These are phyloP conservation scores for Circinella minor DNA, from an alignment of 371 early-diverging fungal species.

Conservation along the genomic window DNA sequence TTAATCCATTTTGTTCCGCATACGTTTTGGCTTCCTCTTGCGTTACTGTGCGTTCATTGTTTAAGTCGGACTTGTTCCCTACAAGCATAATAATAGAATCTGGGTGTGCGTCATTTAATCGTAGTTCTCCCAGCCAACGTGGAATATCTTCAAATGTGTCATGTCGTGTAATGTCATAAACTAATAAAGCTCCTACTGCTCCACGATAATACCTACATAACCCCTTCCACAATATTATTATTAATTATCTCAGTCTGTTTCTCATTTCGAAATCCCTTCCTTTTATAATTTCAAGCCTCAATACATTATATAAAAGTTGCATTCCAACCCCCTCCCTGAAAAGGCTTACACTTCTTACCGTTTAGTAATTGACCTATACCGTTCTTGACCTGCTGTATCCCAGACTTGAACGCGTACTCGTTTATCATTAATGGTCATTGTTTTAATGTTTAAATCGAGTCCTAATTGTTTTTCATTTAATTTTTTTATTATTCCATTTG, in stretches of 20 bases:
- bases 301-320: too few relatives aligned
- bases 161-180: constrained; percentile 92
- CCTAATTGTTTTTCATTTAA: constrained; percentile 22
- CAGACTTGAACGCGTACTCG: constrained; percentile 84
- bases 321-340: not conserved
- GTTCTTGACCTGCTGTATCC: constrained; percentile 89
- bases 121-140: constrained; percentile 98
- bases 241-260: not conserved
- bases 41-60: constrained; percentile 78
- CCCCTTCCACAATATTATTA: not conserved
- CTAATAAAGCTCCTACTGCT: constrained; percentile 41
- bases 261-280: constrained; percentile 13
- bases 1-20: constrained; percentile 81
- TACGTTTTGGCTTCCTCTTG: constrained; percentile 87
- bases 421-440: constrained; percentile 60
- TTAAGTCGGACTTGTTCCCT: constrained; percentile 99
- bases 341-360: constrained; percentile 30
- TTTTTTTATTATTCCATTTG: too few relatives aligned
- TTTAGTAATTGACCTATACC: constrained; percentile 78
- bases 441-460: constrained; percentile 22
- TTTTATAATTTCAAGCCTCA: too few relatives aligned
- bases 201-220: constrained; percentile 36
- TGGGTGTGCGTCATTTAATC: constrained; percentile 95
- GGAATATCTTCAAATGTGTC: constrained; percentile 91
- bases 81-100: constrained; percentile 94